Percentiles rank a stretch among this genome's conserved stretches.
phyloP scores from a whole-genome alignment of 768 basidiomycete genomes.

The Trametes meyenii region DNA sequence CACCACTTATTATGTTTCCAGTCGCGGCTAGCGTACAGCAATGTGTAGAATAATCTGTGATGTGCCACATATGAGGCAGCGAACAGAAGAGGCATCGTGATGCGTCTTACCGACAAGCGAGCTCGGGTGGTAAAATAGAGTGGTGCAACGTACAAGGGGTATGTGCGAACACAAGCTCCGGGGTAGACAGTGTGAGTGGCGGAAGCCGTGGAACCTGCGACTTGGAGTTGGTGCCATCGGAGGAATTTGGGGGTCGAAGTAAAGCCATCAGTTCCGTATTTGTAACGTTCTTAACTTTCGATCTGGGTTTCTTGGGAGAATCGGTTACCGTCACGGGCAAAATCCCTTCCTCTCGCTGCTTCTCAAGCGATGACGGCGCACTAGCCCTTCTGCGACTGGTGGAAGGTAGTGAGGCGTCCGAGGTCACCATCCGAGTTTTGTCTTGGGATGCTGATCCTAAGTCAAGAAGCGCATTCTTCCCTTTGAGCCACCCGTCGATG shows the following conservation, averaged over 20 bases:
- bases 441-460: not conserved
- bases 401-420: not conserved
- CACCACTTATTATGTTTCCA: constrained; percentile 86
- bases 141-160: constrained; percentile 77
- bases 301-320: constrained; percentile 14
- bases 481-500: constrained; percentile 59
- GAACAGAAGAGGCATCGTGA: not conserved
- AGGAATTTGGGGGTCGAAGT: constrained; percentile 50
- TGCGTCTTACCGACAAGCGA: constrained; percentile 53
- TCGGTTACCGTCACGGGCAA: not conserved
- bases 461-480: not conserved
- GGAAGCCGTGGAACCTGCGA: constrained; percentile 35
- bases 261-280: constrained; percentile 55
- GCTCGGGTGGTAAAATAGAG: constrained; percentile 69
- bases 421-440: not conserved
- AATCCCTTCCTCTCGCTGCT: not conserved
- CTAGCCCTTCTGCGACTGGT: not conserved
- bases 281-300: constrained; percentile 35
- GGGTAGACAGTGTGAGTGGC: constrained; percentile 66
- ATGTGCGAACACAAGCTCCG: constrained; percentile 65
- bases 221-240: constrained; percentile 38
- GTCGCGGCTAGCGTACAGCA: constrained; percentile 59
- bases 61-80: no score
- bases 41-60: constrained; percentile 63
- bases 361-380: no score